Base-by-base conservation (phyloP, 352 stramenopile species). In the Phytophthora colocasiae region DNA sequence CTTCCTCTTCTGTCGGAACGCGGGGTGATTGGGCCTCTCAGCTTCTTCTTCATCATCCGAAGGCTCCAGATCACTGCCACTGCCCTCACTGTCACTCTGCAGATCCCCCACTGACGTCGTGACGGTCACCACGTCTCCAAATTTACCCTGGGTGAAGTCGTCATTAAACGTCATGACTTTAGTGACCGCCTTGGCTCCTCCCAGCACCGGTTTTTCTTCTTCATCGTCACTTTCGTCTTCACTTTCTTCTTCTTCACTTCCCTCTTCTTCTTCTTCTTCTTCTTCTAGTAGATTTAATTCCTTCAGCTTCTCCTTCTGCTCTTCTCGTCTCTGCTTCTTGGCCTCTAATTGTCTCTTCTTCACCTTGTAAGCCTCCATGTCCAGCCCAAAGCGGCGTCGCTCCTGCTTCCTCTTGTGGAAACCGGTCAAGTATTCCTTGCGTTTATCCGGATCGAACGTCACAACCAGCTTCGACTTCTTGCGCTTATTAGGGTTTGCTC, bases 291-390 rank as follows among this genome's bases (percentile, higher is more conserved):
- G 64, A 36, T 93, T 91, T 6, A 93, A 63, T 19, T 59, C 69
- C 15, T 67, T 74, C 32, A 94, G 63, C 34, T 91, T 73, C 58
- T 88, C 75, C 73, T 92, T 93, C 46, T 95, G 80, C 67, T 96
- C 87, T 47, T 89, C 85, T 41, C 87, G 81, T 38, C 86, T 73
- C 68, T 95, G 83, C 73, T 95, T 96, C 67, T 87, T 86, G 56
- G 79, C 81, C 61, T 95, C 86, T 22, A 96, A 52, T 31, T 89
- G 78, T 6, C 71, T 72, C 58, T 96, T 96, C 70, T 96, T 91
- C 51, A 92, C 84, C 79, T 96, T 96, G 73, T 79, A 96, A 47
- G 88, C 88, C 74, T 96, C 85, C 88, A 96, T 96, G 55, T 96
- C 86, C 57, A 95, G 66, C 1, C 88, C 88, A 51, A 94, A 96